Evolutionary conservation across 345 rosid species (phyloP), one percentile per base, ranked within the genome.

Genomic region (Corchorus capsularis): DNA sequence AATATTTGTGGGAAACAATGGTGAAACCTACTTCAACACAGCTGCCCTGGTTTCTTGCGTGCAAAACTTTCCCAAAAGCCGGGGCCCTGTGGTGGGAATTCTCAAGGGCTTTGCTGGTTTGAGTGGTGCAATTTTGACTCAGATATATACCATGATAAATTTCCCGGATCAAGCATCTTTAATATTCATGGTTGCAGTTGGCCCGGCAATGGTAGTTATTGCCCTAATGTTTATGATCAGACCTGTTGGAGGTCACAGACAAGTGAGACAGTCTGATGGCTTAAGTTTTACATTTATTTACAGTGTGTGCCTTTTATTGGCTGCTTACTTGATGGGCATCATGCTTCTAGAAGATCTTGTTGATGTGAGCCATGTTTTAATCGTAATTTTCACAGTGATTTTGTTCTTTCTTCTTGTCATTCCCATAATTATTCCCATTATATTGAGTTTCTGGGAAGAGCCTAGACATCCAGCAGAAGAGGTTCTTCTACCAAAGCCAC

Each of bases 61-160:
- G 76, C 97, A 91, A 53, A 96, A 96, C 87, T 96, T 94, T 74
- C 99, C 98, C 3, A 96, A 91, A 82, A 96, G 97, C 79, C 76
- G 98, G 60, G 99, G 98, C 80, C 99, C 98, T 10, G 93, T 96
- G 78, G 99, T 96, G 32, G 98, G 98, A 77, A 91, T 96, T 73
- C 90, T 94, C 83, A 96, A 96, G 79, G 99, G 98, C 20, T 94
- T 94, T 84, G 97, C 98, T 37, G 99, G 99, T 17, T 84, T 94
- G 71, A 88, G 97, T n/a, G 99, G 99, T 14, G 98, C 99, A 19
- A 92, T 94, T 69, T 84, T 94, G 87, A 89, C 97, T 50, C 99
- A 92, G 82, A 85, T 94, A 81, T 96, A 91, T 69, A 84, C 97
- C 0, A 65, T 83, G 93, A 79, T 92, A 75, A 86, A 94, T 81